These are phyloP conservation scores for Zea mays DNA, from an alignment of 176 grass and related monocot genomes.

Conservation along the genomic window DNA sequence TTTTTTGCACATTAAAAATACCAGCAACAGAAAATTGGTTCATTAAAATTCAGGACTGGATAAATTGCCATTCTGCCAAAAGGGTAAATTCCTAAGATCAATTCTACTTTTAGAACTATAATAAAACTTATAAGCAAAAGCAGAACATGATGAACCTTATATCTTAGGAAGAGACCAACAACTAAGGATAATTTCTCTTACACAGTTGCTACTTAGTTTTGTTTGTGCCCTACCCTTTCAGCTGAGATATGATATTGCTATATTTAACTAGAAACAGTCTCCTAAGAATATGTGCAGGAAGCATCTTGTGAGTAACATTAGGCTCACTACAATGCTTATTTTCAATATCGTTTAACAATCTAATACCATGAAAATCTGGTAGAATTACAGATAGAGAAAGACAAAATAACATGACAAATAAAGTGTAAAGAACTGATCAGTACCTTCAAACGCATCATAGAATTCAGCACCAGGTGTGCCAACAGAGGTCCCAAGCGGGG, in stretches of 20 bases:
- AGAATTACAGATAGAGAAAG: not conserved
- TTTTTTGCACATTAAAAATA: too few relatives aligned
- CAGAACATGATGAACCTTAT: not conserved
- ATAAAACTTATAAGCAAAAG: not conserved
- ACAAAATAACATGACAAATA: not conserved
- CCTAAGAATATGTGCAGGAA: not conserved
- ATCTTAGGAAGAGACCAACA: not conserved
- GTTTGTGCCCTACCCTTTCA: not conserved
- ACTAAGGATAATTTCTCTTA: not conserved
- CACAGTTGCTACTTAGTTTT: not conserved
- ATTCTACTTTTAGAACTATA: too few relatives aligned
- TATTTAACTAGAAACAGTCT: not conserved
- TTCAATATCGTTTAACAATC: not conserved
- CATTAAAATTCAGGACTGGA: too few relatives aligned
- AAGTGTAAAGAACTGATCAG: not conserved
- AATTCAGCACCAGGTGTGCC: constrained; percentile 63
- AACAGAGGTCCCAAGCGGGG: constrained; percentile 34
- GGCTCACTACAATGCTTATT: not conserved
- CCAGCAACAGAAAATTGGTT: too few relatives aligned
- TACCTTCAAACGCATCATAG: constrained; percentile 95
- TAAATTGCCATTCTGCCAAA: not conserved
- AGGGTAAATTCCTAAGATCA: not conserved
- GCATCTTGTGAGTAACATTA: not conserved
- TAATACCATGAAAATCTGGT: not conserved
- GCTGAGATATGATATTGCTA: not conserved